These are phyloP conservation scores for Ulvella scutata DNA, from an alignment of 139 green algal genomes.

Conservation along the genomic window DNA sequence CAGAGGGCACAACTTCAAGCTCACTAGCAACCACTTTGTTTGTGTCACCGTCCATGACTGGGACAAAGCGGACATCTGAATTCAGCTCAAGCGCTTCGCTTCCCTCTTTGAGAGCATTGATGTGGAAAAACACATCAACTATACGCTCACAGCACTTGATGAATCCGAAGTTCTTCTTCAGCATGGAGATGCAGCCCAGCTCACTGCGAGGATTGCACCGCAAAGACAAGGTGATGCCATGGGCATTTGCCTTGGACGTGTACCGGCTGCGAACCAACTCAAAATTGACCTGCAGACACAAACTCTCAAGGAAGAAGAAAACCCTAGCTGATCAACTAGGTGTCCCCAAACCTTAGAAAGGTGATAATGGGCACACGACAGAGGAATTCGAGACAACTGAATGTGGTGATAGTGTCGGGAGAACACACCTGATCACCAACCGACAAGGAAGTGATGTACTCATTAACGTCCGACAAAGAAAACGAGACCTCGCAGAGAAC, in stretches of 20 bases:
- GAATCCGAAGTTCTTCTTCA: conserved; percentile 14
- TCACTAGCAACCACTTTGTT: conserved; percentile 6
- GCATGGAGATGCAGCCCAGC: conserved; percentile 3
- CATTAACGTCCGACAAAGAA: neutral
- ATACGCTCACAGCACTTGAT: conserved; percentile 16
- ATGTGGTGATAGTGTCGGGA: too few relatives aligned
- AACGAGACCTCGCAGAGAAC: neutral
- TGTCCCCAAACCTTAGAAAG: too few relatives aligned
- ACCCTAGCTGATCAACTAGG: too few relatives aligned
- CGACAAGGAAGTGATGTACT: neutral
- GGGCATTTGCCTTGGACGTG: neutral
- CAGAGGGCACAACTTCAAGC: conserved; percentile 2
- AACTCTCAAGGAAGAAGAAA: too few relatives aligned
- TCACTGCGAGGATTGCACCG: neutral
- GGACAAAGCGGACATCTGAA: neutral
- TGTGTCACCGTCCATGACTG: neutral
- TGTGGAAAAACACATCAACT: conserved; percentile 11
- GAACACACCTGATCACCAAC: neutral
- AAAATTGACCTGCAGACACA: neutral
- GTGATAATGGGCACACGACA: too few relatives aligned
- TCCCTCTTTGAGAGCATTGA: neutral
- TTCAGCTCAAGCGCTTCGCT: neutral
- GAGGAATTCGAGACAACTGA: too few relatives aligned
- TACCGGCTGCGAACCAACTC: neutral
- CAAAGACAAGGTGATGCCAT: neutral